Conservation (phyloP, 2,329 filamentous ascomycete genomes). For the Verticillium nubilum region DNA sequence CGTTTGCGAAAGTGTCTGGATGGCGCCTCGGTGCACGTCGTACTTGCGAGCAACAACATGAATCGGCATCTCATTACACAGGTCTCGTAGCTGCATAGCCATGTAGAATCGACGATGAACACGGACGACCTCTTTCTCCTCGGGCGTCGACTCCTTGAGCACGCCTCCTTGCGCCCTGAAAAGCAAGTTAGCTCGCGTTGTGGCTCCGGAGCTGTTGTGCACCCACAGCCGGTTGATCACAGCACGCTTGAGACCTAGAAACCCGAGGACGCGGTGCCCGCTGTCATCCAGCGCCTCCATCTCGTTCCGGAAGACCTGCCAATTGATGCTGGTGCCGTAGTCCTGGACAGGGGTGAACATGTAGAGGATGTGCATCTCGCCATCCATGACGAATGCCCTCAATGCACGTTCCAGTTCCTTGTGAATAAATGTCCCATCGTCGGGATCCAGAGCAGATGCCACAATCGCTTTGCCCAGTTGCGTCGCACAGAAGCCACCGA, state of each 20-base stretch:
- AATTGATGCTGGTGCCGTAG: conserved; percentile 54
- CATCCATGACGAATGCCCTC: conserved; percentile 71
- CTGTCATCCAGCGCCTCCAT: conserved; percentile 67
- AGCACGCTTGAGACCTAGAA: conserved; percentile 63
- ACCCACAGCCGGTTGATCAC: conserved; percentile 62
- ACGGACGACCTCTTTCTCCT: conserved; percentile 55
- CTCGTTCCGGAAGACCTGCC: conserved; percentile 67
- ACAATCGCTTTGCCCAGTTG: conserved; percentile 66
- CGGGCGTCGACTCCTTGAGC: conserved; percentile 56
- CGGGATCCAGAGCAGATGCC: conserved; percentile 65
- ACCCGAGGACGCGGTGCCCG: conserved; percentile 60
- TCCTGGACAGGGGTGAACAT: conserved; percentile 69
- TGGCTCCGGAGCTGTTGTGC: background rate
- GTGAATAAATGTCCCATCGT: conserved; percentile 70
- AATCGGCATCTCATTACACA: conserved; percentile 72
- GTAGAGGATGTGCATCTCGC: conserved; percentile 75
- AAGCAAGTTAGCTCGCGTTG: background rate
- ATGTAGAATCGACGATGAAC: conserved; percentile 70
- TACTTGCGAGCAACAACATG: conserved; percentile 67
- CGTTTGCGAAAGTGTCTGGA: conserved; percentile 68
- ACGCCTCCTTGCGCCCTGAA: conserved; percentile 60
- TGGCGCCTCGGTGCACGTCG: conserved; percentile 60
- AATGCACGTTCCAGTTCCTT: conserved; percentile 63
- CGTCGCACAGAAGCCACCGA: conserved; percentile 54
- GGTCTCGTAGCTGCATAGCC: conserved; percentile 70